Base-by-base conservation (phyloP, 768 basidiomycete species). In the Trametes villosa region DNA sequence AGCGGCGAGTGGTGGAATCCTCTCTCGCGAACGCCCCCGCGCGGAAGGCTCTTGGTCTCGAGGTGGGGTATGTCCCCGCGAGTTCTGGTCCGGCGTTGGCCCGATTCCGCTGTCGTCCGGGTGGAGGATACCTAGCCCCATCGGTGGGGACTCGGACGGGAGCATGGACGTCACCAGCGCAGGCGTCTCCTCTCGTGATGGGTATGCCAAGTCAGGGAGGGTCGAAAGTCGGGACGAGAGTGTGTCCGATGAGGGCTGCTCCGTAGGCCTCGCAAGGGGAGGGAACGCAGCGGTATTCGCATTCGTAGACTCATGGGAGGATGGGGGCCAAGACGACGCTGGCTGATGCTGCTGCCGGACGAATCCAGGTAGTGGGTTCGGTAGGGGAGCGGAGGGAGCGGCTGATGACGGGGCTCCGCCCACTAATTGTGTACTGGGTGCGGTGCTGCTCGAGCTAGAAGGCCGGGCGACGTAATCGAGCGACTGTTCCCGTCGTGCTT, bases 141-240 rank as follows among this genome's bases (percentile, higher is more conserved):
- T 31, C 1, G 33, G 41, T 4, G 15, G 6, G 22, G 46, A 31
- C 17, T 38, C 53, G 22, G 54, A 46, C 4, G 56, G 34, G 12
- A 29, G 9, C 4, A 38, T 46, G 12, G 46, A 50, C 44, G 36
- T 47, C 6, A 55, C 38, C 40, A 50, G 30, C 11, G 56, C n/a
- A 6, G 47, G 47, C 3, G 56, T 30, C 12, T 30, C 26, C n/a
- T 38, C 27, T 6, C 56, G 56, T 18, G 56, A 57, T 20, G 56
- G 56, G 24, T 57, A 57, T 29, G 47, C 47, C 47, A 57, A 18
- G 30, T 57, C 47, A 24, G 56, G 56, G 9, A 57, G 24, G 56
- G 15, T 17, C n/a, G 54, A 27, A 46, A 24, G 22, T 4, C 18
- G 44, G n/a, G n/a, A n/a, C n/a, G n/a, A n/a, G n/a, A n/a, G n/a